Evolutionary conservation across 2,329 filamentous ascomycete genomes (phyloP), one percentile per base, ranked within the genome.

Genomic region (Pseudogymnoascus sp.): DNA sequence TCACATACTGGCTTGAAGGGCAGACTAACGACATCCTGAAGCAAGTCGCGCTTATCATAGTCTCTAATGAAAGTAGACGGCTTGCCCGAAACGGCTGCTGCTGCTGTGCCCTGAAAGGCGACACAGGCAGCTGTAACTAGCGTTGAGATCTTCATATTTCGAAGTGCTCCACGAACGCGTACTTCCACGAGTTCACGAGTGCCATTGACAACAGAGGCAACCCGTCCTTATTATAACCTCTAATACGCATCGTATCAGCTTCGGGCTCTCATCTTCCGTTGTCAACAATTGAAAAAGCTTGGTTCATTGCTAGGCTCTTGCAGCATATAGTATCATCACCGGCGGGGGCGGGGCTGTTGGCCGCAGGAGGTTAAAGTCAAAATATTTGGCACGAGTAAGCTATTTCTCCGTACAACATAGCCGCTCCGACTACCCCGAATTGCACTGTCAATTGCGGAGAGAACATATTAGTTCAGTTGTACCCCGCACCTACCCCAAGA

Each of bases 21-120:
- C 5, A 3, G 38, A 73, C 78, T 65, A 64, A 84, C 82, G 68
- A 83, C 78, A 71, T 83, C 77, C 68, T 84, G 82, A 62, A 84
- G 69, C 18, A 75, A 69, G 49, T 77, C 79, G 62, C 80, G 74
- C 69, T 79, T 79, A 64, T 77, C 73, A 36, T 80, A 80, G 66
- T 78, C 77, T 14, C 79, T 73, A 65, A 78, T 76, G 7, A 56
- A 56, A 34, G 25, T 18, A 34, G 49, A 56, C 49, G 49, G 49
- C 49, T 56, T 56, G 25, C 49, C 49, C 18, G 49, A 56, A 56
- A 56, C n/a, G n/a, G n/a, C 49, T 7, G 49, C 28, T 34, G 49
- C 49, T 56, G 49, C 49, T 56, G 49, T 34, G 49, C 25, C 49
- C 28, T 56, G 49, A 34, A 56, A 34, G 5, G 49, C 49, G 25